Evolutionary conservation across 192 early-diverging fungal species (phyloP).

Genomic region (Backusella liffmaniae): DNA sequence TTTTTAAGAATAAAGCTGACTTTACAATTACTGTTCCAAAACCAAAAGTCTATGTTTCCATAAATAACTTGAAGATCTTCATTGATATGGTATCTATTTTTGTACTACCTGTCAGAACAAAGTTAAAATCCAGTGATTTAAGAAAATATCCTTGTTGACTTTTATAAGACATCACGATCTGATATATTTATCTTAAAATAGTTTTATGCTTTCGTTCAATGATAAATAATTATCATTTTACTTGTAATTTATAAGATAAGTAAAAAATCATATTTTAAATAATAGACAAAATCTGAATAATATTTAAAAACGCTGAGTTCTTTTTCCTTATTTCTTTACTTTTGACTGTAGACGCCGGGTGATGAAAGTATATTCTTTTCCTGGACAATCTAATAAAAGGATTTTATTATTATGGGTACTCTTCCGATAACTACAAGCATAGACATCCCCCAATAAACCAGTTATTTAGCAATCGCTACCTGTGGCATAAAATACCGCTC

Average conservation of each 20-base stretch:
- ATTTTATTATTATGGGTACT: neutral
- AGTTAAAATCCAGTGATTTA: neutral
- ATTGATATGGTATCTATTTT: neutral
- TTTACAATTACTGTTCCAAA: neutral
- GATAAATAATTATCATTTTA: neutral
- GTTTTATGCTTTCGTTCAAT: neutral
- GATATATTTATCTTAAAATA: neutral
- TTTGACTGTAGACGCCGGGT: no score
- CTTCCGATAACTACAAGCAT: neutral
- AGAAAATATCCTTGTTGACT: neutral
- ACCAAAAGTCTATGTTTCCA: neutral
- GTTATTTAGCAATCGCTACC: neutral
- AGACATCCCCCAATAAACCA: neutral
- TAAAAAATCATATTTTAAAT: neutral
- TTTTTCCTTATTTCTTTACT: neutral
- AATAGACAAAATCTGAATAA: neutral
- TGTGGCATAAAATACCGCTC: neutral
- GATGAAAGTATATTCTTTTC: no score
- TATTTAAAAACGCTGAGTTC: neutral
- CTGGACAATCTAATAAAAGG: neutral
- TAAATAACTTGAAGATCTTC: neutral
- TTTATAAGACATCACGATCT: neutral
- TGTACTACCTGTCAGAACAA: constrained; percentile 1
- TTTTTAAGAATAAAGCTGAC: neutral
- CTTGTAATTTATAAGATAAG: neutral